Base-by-base conservation (phyloP, 176 grass and related monocot species). In the Stipa capillata region DNA sequence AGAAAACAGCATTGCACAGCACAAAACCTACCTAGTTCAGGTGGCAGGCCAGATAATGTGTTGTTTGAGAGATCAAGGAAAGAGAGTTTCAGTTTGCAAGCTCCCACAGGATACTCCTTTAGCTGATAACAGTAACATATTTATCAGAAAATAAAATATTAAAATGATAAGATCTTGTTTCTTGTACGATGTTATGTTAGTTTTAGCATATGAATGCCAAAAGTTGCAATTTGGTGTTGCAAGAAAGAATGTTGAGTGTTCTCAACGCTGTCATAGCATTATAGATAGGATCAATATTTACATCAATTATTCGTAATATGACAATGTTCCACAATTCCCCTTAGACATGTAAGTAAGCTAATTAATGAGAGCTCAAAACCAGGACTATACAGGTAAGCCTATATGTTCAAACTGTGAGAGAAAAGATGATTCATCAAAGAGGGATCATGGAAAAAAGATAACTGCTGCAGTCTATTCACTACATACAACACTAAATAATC, bases 31-130 rank as follows among this genome's bases (percentile, higher is more conserved):
- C 94, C 94, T 75, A 97, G 79, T 85, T 97, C 91, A 78, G 91
- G 67, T 57, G 94, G 94, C 60, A 97, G 85, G 58, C 91, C 91
- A 80, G 94, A 92, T 52, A 97, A 84, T 58, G 83, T 81, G 63
- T 97, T 97, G 79, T 94, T 97, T 20, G 94, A 94, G 50, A 97
- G 75, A 92, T 97, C 91, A 11, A 97, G 82, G 69, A 87, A 86
- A 73, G 87, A 86, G 65, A 97, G 89, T 78, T 82, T 88, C 59
- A 97, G 81, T 70, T 73, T 85, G 85, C 94, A 97, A 61, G 89
- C 91, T 81, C 85, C 94, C 12, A 92, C 91, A 69, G 91, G 94
- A 85, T 90, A 94, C 69, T 92, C 91, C 87, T 87, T 92, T 31
- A 97, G 66, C 94, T 97, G 87, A 72, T 57, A 78, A 83, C 2